Evolutionary conservation across 2,329 filamentous ascomycete genomes (phyloP).

Genomic region (Sclerotinia nivalis): DNA sequence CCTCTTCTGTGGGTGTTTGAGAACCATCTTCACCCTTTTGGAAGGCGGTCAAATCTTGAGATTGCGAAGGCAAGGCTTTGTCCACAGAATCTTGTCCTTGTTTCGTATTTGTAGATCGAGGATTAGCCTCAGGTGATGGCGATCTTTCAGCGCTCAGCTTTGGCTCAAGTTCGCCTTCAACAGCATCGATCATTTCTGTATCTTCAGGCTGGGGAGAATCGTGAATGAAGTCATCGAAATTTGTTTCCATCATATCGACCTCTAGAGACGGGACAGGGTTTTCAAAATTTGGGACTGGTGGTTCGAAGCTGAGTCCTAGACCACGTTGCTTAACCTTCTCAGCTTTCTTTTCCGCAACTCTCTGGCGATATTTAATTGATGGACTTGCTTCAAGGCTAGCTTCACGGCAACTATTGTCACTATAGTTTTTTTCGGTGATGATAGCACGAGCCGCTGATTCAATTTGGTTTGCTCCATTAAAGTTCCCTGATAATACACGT

Average conservation of each 20-base stretch:
- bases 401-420: slow-evolving; percentile 3
- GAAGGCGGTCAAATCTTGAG: neutral
- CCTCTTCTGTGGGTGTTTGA: slow-evolving; percentile 4
- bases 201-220: neutral
- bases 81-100: neutral
- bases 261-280: neutral
- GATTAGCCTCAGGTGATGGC: neutral
- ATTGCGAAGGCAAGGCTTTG: neutral
- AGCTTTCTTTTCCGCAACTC: neutral
- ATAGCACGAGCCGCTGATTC: slow-evolving; percentile 7
- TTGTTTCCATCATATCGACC: neutral
- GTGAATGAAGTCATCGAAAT: neutral
- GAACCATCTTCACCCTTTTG: neutral
- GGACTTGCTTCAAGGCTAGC: slow-evolving; percentile 12
- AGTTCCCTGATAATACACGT: neutral
- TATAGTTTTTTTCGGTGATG: neutral
- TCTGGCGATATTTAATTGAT: neutral
- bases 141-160: neutral
- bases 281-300: neutral
- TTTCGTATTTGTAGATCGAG: neutral
- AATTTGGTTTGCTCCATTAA: neutral
- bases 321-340: neutral
- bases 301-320: neutral
- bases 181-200: neutral
- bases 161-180: neutral